These are phyloP conservation scores for Taiwanofungus camphoratus DNA, from an alignment of 1,284 basidiomycete species.

Conservation along the genomic window DNA sequence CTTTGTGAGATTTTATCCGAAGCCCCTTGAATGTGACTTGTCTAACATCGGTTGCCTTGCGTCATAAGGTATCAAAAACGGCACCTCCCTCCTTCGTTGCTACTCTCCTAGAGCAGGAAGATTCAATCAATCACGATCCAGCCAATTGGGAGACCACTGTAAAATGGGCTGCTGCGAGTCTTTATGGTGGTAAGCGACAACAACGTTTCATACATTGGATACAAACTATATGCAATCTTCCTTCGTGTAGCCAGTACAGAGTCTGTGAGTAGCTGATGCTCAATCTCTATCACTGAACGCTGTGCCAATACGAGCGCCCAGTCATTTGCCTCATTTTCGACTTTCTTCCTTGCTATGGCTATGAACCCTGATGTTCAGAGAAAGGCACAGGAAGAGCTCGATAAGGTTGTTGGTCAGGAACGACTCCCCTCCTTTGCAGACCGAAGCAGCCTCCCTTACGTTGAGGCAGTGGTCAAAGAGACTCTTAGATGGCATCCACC, in stretches of 20 bases:
- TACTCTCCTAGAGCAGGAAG: not conserved
- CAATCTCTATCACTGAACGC: too few species aligned
- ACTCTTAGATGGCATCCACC: slow-evolving; percentile 25
- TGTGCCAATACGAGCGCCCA: not conserved
- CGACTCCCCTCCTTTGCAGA: slow-evolving; percentile 28
- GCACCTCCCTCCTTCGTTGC: not conserved
- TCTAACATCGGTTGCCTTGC: not conserved
- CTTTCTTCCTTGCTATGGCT: slow-evolving; percentile 26
- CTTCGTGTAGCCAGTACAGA: not conserved
- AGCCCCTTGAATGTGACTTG: not conserved
- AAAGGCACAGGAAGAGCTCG: slow-evolving; percentile 28
- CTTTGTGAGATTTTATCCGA: slow-evolving; percentile 5
- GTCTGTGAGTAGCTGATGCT: not conserved
- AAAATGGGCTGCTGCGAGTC: not conserved
- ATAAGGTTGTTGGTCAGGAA: slow-evolving; percentile 21
- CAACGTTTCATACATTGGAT: too few species aligned
- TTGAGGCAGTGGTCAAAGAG: slow-evolving; percentile 28
- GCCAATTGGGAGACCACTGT: not conserved
- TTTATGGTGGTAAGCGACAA: not conserved
- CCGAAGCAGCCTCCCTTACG: slow-evolving; percentile 22
- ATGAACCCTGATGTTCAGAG: slow-evolving; percentile 24
- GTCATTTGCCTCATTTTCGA: slow-evolving; percentile 9
- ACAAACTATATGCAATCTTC: not conserved
- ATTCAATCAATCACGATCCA: not conserved
- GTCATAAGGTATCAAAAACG: not conserved